These are phyloP conservation scores for Saturnispora saitoi DNA, from an alignment of 805 yeast genomes.

Conservation along the genomic window DNA sequence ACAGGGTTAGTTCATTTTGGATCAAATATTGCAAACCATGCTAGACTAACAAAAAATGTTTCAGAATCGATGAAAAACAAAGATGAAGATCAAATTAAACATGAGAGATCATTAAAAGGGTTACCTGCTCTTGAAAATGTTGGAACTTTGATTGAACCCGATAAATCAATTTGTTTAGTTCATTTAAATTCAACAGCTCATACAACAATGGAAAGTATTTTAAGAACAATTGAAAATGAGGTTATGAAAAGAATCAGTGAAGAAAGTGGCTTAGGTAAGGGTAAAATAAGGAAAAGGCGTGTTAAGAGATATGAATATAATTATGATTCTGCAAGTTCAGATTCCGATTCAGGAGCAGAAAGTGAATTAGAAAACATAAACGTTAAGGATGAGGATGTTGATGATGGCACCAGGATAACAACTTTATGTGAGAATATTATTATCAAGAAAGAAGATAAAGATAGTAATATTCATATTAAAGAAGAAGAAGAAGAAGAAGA, in stretches of 20 bases:
- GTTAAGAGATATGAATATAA: constrained; percentile 9
- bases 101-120: neutral
- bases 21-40: constrained; percentile 34
- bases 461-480: neutral
- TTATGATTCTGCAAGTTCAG: constrained; percentile 5
- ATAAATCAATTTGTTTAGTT: constrained; percentile 12
- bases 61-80: constrained; percentile 8
- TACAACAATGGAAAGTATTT: constrained; percentile 10
- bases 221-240: constrained; percentile 13
- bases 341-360: constrained; percentile 7
- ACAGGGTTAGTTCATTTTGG: constrained; percentile 35
- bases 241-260: constrained; percentile 3
- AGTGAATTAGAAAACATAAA: neutral
- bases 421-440: too few relatives aligned
- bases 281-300: constrained; percentile 8
- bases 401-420: neutral
- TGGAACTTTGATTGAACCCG: constrained; percentile 12
- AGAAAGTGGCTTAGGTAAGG: constrained; percentile 6
- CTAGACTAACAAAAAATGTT: constrained; percentile 27
- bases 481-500: constrained; percentile 8
- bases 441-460: constrained; percentile 6
- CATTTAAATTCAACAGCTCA: constrained; percentile 13
- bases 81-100: constrained; percentile 5
- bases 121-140: neutral
- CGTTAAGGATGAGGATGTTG: neutral